Evolutionary conservation across 1,284 basidiomycete genomes (phyloP), one percentile per base, ranked within the genome.

Genomic region (Ustilago loliicola): DNA sequence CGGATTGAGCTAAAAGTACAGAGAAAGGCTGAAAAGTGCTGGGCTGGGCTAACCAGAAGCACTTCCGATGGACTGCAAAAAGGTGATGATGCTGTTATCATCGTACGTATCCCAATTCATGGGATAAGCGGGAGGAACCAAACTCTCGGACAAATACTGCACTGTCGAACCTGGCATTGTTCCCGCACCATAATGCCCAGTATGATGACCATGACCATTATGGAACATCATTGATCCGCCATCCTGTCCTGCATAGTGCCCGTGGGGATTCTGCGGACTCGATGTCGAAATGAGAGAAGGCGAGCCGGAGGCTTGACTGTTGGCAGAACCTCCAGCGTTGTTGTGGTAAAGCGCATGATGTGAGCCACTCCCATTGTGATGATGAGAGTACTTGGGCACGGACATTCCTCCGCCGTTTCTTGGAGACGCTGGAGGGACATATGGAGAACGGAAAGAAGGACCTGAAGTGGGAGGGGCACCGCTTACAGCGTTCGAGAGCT

Each of bases 71-170:
- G 63, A 66, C 59, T 78, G 75, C 15, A 78, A 47, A 34, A 78
- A 78, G 0, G 75, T 78, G 51, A 78, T 78, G 61, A 78, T 78
- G n/a, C 63, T 67, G 52, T 78, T 78, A 36, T 78, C 75, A 60
- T 78, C 75, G 47, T 70, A 66, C 11, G 75, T 72, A 25, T 73
- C 75, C 75, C 75, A 78, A 38, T 78, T 70, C 59, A 72, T 78
- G 30, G 75, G 75, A 47, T 78, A 78, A 29, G 71, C 64, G 1
- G 75, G 75, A 7, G 75, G 75, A n/a, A 73, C 66, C 17, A 78
- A 40, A n/a, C 63, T 67, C 21, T 78, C 75, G 6, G 70, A 73
- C 13, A 78, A 38, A 27, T 66, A 72, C 55, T 77, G 74, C 4
- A 77, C 42, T 11, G 73, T 64, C 29, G 62, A 36, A 25, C 50